Evolutionary conservation across 202 grass and related monocot genomes (phyloP), one percentile per base, ranked within the genome.

Genomic region (Carex arenaria): DNA sequence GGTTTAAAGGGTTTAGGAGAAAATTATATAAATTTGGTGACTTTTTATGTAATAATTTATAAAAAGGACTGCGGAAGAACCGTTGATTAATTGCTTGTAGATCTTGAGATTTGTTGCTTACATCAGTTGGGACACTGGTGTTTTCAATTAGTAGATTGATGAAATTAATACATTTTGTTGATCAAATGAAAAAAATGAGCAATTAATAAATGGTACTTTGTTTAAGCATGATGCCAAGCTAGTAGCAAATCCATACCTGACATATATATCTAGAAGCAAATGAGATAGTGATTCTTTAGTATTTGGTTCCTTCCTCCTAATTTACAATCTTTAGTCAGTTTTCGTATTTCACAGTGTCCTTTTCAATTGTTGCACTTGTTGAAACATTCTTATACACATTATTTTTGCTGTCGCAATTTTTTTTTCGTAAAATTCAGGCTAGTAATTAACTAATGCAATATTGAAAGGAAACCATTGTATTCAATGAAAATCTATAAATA

Each of bases 1-100:
- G 73, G 30, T 57, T 59, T 78, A 38, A 12, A 14, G 73, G 73
- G 73, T 78, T 78, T 78, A 20, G 30, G 53, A 78, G 73, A 19
- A 76, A 78, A 23, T 38, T 18, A 10, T 34, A 57, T 60, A 57
- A 19, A 59, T 60, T 78, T 38, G 53, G 53, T 34, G 14, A 12
- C 9, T n/a, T 78, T 76, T 59, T 34, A 36, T 18, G 8, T 19
- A 19, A 12, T 26, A 31, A 4, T 55, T 36, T 23, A 60, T n/a
- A 59, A 18, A n/a, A 78, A 15, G 3, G 14, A 60, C 73, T 59
- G 54, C 0, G 10, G 14, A 57, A 78, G 54, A 59, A 59, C 31
- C 31, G 9, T 78, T 38, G 1, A 36, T 77, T 77, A 52, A 30
- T 77, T 76, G 26, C 23, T 55, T 10, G 15, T 77, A 36, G 23